Evolutionary conservation across 768 basidiomycete species (phyloP), one percentile per base, ranked within the genome.

Genomic region (Epithele typhae): DNA sequence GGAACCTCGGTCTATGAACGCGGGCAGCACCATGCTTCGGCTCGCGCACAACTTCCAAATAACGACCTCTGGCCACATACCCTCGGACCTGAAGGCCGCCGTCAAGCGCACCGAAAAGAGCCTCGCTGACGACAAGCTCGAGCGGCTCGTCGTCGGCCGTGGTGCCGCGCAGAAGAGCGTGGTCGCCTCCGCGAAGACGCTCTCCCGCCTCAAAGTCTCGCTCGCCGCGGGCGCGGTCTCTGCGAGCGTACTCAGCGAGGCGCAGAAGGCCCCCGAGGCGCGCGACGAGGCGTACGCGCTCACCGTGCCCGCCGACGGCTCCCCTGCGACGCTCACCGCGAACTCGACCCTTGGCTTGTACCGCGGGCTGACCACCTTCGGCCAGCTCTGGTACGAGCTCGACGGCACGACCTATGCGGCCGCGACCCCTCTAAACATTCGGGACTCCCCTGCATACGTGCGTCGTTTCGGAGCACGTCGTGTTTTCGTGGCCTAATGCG

Each of bases 341-440:
- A 79, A 77, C 52, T 78, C 82, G 39, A 78, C 81, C 0, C 64
- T 89, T 35, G 87, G 87, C 0, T 62, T 89, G 18, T 74, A 81
- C 45, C 68, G 87, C 44, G 89, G 87, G 3, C 63, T 91, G 49
- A 82, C 83, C n/a, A 90, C 86, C 0, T 91, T 92, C 62, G 68
- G 59, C 21, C 74, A 75, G 57, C 65, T 89, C 27, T 84, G 81
- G 72, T 88, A 84, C 56, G 66, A 75, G 48, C 59, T 67, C 24
- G 57, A 62, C 6, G 74, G 68, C 6, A 65, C 64, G 11, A 73
- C 69, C 1, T 86, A 85, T 55, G 71, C 75, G 0, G 63, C 74
- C 34, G 69, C 76, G 36, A 77, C 77, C 1, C 84, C 84, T 2
- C 61, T 85, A 12, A 66, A 68, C 5, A 82, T 89, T 33, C 50